Evolutionary conservation across 1,284 basidiomycete genomes (phyloP), one percentile per base, ranked within the genome.

Genomic region (Heterobasidion occidentale): DNA sequence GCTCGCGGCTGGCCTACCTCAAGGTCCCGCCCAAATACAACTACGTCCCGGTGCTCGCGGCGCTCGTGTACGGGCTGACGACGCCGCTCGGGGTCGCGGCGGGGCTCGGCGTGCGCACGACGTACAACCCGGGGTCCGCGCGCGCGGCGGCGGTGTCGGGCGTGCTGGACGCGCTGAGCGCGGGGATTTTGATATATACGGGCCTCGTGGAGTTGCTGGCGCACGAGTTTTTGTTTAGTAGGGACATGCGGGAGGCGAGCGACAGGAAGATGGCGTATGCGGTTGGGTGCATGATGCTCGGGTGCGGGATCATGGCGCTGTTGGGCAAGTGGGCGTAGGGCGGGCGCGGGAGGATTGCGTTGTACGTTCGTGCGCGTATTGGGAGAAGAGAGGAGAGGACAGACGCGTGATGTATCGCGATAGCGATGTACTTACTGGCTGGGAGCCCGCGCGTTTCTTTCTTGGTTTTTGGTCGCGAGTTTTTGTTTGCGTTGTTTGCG

Each of bases 161-260:
- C 20, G 73, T 91, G 1, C 77, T 98, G 63, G 94, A 98, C 67
- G 80, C 93, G 9, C 71, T 92, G 49, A 94, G 90, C 56, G 81
- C 92, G 0, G 95, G 95, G 3, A 93, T 98, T 65, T 71, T 98
- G 55, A 74, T 96, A 14, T 98, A 96, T 71, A 96, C 94, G 0
- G 94, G 89, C 53, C 76, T 95, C 34, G 93, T 95, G 35, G 93
- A 96, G 84, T 79, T 96, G 1, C 79, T 98, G 51, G 94, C 92
- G 0, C 94, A 96, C 68, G 94, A 96, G 65, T 94, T 98, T 71
- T 68, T 97, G 52, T 92, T 96, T 71, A 93, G 84, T 75, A 82
- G 84, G 57, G 80, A 88, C 55, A 93, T 94, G 87, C 83, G 87
- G 68, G 77, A 79, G 53, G 81, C 79, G 19, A 83, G 83, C 19